These are phyloP conservation scores for Pythium insidiosum DNA, from an alignment of 352 stramenopile species.

Conservation along the genomic window DNA sequence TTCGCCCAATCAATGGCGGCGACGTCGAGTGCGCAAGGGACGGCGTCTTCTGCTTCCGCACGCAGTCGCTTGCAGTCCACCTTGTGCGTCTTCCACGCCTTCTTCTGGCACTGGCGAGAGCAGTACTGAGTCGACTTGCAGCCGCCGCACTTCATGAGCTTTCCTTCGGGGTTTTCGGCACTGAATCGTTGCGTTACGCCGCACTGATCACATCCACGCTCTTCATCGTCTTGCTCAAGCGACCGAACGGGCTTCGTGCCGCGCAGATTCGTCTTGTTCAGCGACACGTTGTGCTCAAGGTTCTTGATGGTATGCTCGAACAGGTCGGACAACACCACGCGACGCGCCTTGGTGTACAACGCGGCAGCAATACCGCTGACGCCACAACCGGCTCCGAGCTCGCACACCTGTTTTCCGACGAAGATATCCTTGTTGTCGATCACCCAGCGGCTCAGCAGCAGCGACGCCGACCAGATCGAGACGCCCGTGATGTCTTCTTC, in stretches of 20 bases:
- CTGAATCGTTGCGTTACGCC: slow-evolving; percentile 67
- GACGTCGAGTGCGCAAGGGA: slow-evolving; percentile 39
- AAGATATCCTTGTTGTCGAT: slow-evolving; percentile 60
- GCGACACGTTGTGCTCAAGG: slow-evolving; percentile 64
- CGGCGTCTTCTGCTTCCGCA: slow-evolving; percentile 18
- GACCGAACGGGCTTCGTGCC: slow-evolving; percentile 1
- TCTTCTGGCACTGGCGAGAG: slow-evolving; percentile 80
- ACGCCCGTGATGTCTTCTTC: slow-evolving; percentile 85
- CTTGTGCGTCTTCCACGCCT: slow-evolving; percentile 83
- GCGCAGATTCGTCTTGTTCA: slow-evolving; percentile 42
- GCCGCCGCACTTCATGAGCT: slow-evolving; percentile 77
- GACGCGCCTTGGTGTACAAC: slow-evolving; percentile 66
- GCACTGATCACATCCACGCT: slow-evolving; percentile 52
- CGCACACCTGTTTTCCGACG: slow-evolving; percentile 65
- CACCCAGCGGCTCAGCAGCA: slow-evolving; percentile 81
- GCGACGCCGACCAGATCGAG: slow-evolving; percentile 83
- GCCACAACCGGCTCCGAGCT: slow-evolving; percentile 78
- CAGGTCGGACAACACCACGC: slow-evolving; percentile 79
- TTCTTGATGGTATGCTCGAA: slow-evolving; percentile 81
- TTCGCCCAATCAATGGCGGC: slow-evolving; percentile 77
- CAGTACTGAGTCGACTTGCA: slow-evolving; percentile 78
- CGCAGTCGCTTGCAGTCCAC: slow-evolving; percentile 69
- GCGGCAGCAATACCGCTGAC: slow-evolving; percentile 72
- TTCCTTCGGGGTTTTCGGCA: slow-evolving; percentile 77
- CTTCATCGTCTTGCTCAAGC: slow-evolving; percentile 18